A percentile compares a stretch with the other conserved stretches of the same genome.
phyloP scores from a whole-genome alignment of 768 basidiomycete genomes.

The Mycena belliarum region DNA sequence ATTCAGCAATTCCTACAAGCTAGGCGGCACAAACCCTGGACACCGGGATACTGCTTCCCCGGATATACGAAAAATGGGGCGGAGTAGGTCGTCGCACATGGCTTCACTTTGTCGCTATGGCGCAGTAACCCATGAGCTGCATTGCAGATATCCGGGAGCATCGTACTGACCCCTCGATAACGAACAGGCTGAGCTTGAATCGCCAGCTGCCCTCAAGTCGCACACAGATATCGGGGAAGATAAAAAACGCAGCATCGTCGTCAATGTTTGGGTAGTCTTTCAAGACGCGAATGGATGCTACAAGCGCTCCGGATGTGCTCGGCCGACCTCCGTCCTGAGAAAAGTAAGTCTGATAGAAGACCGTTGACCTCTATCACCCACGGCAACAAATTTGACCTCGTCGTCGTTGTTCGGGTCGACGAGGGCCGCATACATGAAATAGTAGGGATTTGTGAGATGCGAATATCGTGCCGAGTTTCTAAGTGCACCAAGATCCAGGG shows the following conservation, averaged over 20 bases:
- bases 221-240: slow-evolving; percentile 22
- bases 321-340: slow-evolving; percentile 12
- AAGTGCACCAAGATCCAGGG: neutral
- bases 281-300: slow-evolving; percentile 21
- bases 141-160: neutral
- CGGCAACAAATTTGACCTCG: slow-evolving; percentile 18
- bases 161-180: slow-evolving; percentile 13
- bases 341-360: neutral
- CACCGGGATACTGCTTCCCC: slow-evolving; percentile 48
- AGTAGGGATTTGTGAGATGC: slow-evolving; percentile 21
- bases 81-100: slow-evolving; percentile 41
- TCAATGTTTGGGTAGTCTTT: slow-evolving; percentile 21
- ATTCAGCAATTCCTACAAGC: neutral
- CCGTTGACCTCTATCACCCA: neutral
- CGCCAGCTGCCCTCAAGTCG: slow-evolving; percentile 22
- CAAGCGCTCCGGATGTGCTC: slow-evolving; percentile 20
- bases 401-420: slow-evolving; percentile 7
- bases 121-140: neutral
- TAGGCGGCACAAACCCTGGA: slow-evolving; percentile 36
- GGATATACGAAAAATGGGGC: slow-evolving; percentile 47
- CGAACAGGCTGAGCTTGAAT: slow-evolving; percentile 20
- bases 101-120: slow-evolving; percentile 41
- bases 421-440: slow-evolving; percentile 22
- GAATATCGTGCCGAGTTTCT: neutral
- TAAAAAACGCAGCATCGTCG: slow-evolving; percentile 20